These are phyloP conservation scores for Rhodosporidiobolus odoratus DNA, from an alignment of 768 basidiomycete species.

Conservation along the genomic window DNA sequence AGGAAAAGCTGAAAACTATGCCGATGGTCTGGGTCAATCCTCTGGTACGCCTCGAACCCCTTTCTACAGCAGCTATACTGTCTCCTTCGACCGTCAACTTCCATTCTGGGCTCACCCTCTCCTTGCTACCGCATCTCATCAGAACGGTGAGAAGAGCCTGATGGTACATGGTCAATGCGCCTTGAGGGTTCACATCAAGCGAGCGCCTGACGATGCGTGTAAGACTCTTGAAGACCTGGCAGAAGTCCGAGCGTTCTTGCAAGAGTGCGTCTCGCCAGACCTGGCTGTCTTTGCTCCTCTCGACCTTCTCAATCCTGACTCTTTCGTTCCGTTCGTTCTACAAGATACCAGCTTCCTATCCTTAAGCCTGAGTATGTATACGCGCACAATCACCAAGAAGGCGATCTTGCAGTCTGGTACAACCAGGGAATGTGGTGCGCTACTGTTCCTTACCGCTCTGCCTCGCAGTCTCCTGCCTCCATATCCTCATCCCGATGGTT, in stretches of 20 bases:
- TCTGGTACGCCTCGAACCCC: not conserved
- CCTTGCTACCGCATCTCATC: not conserved
- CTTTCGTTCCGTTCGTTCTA: not conserved
- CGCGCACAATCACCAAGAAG: slow-evolving; percentile 16
- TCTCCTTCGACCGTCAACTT: not conserved
- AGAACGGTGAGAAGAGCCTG: slow-evolving; percentile 3
- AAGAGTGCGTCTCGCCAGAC: slow-evolving; percentile 3
- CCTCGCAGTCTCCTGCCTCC: not conserved
- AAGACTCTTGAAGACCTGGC: not conserved
- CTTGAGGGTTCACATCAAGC: not conserved
- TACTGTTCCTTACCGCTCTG: too few relatives aligned
- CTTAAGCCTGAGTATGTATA: slow-evolving; percentile 11
- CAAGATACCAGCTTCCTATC: slow-evolving; percentile 2
- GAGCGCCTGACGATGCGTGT: not conserved
- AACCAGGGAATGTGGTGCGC: not conserved
- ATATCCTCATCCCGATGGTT: too few relatives aligned
- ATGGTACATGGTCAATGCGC: slow-evolving; percentile 16
- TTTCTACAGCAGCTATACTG: not conserved
- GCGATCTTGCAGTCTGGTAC: slow-evolving; percentile 15
- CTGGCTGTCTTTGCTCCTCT: not conserved
- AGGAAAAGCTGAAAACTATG: slow-evolving; percentile 64
- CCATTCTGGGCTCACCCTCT: not conserved
- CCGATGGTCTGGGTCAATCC: slow-evolving; percentile 92
- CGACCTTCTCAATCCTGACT: not conserved
- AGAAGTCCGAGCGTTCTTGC: slow-evolving; percentile 10